A percentile compares a stretch with the other conserved stretches of the same genome.
Conservation (phyloP, 345 rosid genomes). For the Citrus sp. region DNA sequence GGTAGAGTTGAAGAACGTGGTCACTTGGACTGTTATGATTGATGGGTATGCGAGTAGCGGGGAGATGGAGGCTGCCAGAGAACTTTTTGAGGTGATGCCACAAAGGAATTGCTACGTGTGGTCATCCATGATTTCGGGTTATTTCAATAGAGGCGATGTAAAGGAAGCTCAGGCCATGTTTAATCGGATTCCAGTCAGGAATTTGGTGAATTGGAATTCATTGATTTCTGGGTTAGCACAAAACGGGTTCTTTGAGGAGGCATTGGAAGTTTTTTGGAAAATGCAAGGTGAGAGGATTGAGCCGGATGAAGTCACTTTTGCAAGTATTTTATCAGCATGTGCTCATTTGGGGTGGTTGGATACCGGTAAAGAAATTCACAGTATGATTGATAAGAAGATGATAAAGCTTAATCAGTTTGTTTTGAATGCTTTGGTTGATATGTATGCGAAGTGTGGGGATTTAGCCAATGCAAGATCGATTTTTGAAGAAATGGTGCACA, state of each 20-base stretch:
- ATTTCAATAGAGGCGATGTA: conserved; percentile 54
- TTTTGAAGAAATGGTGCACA: conserved; percentile 45
- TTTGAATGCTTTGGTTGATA: conserved; percentile 57
- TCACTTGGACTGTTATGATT: conserved; percentile 75
- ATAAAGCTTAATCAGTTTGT: conserved; percentile 54
- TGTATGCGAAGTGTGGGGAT: conserved; percentile 84
- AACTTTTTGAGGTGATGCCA: conserved; percentile 58
- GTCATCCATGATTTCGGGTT: conserved; percentile 82
- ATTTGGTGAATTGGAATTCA: conserved; percentile 72
- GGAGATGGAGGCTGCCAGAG: conserved; percentile 53
- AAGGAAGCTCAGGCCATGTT: conserved; percentile 50
- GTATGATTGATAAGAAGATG: conserved; percentile 30
- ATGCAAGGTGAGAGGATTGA: conserved; percentile 59
- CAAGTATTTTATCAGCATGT: conserved; percentile 69
- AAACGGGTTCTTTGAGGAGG: conserved; percentile 53
- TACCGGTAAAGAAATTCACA: conserved; percentile 60
- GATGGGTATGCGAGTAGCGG: conserved; percentile 54
- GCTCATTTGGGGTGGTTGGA: conserved; percentile 60
- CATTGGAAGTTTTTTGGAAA: conserved; percentile 44
- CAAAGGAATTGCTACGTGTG: conserved; percentile 63
- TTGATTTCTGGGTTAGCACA: conserved; percentile 65
- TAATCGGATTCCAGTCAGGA: conserved; percentile 36
- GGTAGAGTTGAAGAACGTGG: conserved; percentile 46
- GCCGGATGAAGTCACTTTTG: conserved; percentile 61
- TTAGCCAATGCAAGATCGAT: conserved; percentile 45